Evolutionary conservation across 257 asterid species (phyloP).

Genomic region (Solanum etuberosum): DNA sequence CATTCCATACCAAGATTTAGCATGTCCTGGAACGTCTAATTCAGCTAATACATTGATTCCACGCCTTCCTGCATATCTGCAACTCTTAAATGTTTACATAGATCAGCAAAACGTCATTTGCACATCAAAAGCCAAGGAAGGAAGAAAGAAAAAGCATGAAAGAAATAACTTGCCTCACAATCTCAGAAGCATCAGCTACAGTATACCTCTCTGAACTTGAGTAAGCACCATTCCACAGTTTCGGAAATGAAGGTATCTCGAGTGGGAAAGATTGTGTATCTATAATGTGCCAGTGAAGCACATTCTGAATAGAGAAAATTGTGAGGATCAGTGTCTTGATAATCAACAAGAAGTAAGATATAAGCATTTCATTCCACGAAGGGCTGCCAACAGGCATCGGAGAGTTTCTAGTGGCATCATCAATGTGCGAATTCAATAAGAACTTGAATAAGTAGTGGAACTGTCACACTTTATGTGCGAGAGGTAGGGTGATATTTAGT

Average conservation of each 20-base stretch:
- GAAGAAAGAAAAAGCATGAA: background rate
- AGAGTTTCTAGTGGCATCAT: background rate
- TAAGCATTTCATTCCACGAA: background rate
- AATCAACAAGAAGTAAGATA: background rate
- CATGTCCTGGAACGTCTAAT: constrained; percentile 90
- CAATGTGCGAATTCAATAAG: background rate
- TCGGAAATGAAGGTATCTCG: constrained; percentile 80
- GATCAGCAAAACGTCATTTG: background rate
- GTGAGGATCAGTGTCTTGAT: background rate
- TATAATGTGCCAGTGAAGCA: constrained; percentile 97
- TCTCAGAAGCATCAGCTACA: constrained; percentile 62
- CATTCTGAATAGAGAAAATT: constrained; percentile 41
- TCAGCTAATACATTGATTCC: constrained; percentile 89
- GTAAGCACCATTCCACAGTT: constrained; percentile 82
- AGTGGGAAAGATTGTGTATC: constrained; percentile 93
- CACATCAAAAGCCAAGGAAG: background rate
- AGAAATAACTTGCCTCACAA: constrained; percentile 61
- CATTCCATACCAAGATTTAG: constrained; percentile 63
- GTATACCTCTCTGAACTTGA: constrained; percentile 60
- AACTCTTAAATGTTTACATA: background rate
- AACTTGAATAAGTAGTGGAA: background rate
- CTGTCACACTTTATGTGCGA: background rate
- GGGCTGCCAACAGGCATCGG: background rate
- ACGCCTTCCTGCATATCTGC: constrained; percentile 72
- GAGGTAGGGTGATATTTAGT: background rate